phyloP scores from a whole-genome alignment of 306 rosid species.

The Cicer judaicum region DNA sequence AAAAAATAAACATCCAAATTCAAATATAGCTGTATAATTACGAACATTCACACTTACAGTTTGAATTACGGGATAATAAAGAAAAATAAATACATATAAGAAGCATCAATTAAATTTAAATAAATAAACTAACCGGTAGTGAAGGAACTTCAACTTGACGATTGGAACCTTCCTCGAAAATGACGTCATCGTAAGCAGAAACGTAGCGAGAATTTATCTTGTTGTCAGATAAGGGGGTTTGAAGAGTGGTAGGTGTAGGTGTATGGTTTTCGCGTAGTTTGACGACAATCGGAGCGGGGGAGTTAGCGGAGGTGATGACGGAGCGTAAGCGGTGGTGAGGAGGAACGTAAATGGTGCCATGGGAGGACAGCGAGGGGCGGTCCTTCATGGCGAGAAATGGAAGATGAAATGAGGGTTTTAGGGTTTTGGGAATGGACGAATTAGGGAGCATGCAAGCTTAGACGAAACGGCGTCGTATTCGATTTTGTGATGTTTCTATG shows the following conservation, averaged over 20 bases:
- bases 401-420: constrained; percentile 48
- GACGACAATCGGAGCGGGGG: constrained; percentile 51
- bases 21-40: not conserved
- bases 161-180: constrained; percentile 60
- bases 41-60: constrained; percentile 1
- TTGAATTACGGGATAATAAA: not conserved
- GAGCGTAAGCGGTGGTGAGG: constrained; percentile 91
- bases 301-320: constrained; percentile 49
- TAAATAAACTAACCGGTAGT: constrained; percentile 47
- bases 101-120: not conserved
- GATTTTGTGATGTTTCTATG: not conserved
- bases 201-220: constrained; percentile 49
- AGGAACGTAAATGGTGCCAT: constrained; percentile 77
- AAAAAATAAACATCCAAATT: constrained; percentile 10
- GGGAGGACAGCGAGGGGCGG: constrained; percentile 76
- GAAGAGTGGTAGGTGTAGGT: constrained; percentile 32
- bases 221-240: constrained; percentile 47
- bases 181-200: constrained; percentile 60
- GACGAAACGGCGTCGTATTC: constrained; percentile 42
- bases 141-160: constrained; percentile 54
- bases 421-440: constrained; percentile 44
- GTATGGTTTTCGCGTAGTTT: constrained; percentile 53
- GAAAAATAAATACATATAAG: not conserved
- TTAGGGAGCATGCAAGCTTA: constrained; percentile 54
- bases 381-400: constrained; percentile 71